Evolutionary conservation across 805 yeast genomes (phyloP).

Genomic region (Wickerhamiella alocasiicola): DNA sequence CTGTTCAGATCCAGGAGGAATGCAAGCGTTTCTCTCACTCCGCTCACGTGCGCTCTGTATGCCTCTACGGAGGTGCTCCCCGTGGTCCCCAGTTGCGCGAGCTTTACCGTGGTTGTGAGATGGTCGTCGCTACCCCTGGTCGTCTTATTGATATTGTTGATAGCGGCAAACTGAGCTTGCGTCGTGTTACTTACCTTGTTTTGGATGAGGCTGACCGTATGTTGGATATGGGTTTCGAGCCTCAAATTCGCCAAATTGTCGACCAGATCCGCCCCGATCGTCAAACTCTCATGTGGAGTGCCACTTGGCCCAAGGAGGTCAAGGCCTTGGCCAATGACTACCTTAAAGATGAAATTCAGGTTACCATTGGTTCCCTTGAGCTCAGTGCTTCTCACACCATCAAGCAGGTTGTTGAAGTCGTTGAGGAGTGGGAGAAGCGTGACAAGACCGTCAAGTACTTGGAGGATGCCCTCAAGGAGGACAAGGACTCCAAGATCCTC

Average conservation of each 20-base stretch:
- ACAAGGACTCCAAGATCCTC: conserved; percentile 60
- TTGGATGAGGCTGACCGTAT: conserved; percentile 99
- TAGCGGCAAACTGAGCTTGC: conserved; percentile 83
- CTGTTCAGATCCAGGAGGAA: conserved; percentile 93
- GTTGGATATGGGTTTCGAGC: conserved; percentile 99
- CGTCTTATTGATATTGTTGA: conserved; percentile 96
- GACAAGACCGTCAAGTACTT: conserved; percentile 77
- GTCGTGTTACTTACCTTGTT: conserved; percentile 93
- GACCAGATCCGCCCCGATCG: conserved; percentile 98
- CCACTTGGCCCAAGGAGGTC: conserved; percentile 99
- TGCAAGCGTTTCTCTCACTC: conserved; percentile 88
- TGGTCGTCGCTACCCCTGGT: conserved; percentile 96
- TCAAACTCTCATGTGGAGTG: conserved; percentile 99
- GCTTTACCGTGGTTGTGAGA: conserved; percentile 88
- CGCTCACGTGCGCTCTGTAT: conserved; percentile 82
- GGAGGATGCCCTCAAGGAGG: conserved; percentile 54
- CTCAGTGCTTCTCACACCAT: conserved; percentile 94
- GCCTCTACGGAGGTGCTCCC: conserved; percentile 99
- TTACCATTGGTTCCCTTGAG: conserved; percentile 83
- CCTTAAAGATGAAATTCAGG: conserved; percentile 87
- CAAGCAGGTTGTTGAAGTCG: conserved; percentile 84
- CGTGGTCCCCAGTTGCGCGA: conserved; percentile 97
- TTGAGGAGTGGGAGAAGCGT: conserved; percentile 85
- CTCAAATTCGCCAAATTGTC: conserved; percentile 96
- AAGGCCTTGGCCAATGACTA: conserved; percentile 87